Base-by-base conservation (phyloP, 192 early-diverging fungal species). In the Chytriomyces sp. region DNA sequence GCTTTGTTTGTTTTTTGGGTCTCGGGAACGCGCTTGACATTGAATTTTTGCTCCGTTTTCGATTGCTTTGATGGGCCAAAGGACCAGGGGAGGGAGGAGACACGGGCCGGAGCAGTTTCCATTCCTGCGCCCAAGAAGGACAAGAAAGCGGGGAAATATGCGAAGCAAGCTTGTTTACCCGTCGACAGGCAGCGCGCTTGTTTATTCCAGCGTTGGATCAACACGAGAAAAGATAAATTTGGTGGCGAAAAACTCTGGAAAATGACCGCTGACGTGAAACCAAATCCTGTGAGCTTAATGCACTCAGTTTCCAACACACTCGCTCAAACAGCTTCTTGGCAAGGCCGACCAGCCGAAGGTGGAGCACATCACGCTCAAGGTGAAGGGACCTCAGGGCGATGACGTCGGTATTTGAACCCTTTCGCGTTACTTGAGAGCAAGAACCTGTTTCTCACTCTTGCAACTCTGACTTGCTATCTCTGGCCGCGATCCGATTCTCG, bases 311-410 rank as follows among this genome's bases (percentile, higher is more conserved):
- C 62, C 35, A 35, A 35, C 35, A 64, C 62, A 59, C n/a, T n/a
- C 20, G 16, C 20, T 16, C 57, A 20, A 59, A 59, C 57, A n/a
- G 20, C 13, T 20, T 59, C 16, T 64, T 64, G 10, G 5, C 62
- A 23, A 35, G 10, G 6, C 35, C 35, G 35, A 35, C 11, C 44
- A 67, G 65, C 43, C 65, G 13, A 67, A 67, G 47, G 65, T 67
- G 6, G 65, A 73, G 45, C 71, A 73, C 10, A 94, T 97, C 79
- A 97, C 93, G 84, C 85, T 97, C 61, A 95, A 95, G 75, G 95
- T 97, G 7, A 90, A 93, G 68, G 92, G 91, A 74, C 82, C 45
- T 8, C 79, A 84, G 46, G 57, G 67, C 23, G 47, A 64, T 8
- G 84, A 85, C 59, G 78, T 85, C 86, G 81, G 95, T 95, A 35